Evolutionary conservation across 805 yeast genomes (phyloP).

Genomic region (Wickerhamomyces bisporus): DNA sequence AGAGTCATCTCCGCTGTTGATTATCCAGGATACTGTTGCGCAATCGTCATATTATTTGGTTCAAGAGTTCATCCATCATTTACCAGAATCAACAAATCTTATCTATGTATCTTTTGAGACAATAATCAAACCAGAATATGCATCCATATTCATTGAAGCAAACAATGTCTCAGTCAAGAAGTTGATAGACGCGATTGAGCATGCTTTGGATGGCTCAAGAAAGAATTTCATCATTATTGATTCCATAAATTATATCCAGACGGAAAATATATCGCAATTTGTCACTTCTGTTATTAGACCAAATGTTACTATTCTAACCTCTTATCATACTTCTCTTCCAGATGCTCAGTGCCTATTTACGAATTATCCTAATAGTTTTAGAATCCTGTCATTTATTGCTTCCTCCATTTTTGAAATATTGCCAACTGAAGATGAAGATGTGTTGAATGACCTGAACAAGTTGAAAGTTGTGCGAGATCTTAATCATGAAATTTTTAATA

Average conservation of each 20-base stretch:
- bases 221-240: constrained; percentile 56
- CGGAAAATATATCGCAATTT: constrained; percentile 41
- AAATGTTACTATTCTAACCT: constrained; percentile 38
- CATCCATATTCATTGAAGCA: constrained; percentile 45
- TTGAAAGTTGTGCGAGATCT: constrained; percentile 47
- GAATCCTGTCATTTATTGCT: constrained; percentile 63
- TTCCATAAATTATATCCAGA: constrained; percentile 55
- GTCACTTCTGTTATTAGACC: constrained; percentile 47
- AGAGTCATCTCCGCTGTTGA: constrained; percentile 69
- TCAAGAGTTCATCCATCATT: constrained; percentile 48
- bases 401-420: constrained; percentile 62
- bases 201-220: constrained; percentile 10
- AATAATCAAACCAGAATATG: constrained; percentile 42
- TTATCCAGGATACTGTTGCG: constrained; percentile 61
- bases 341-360: constrained; percentile 24
- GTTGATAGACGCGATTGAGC: constrained; percentile 22
- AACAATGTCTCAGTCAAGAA: constrained; percentile 17
- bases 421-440: constrained; percentile 50
- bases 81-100: constrained; percentile 30
- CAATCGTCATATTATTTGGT: constrained; percentile 61
- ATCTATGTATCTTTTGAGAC: constrained; percentile 70
- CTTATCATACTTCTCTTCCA: constrained; percentile 41
- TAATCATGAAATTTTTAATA: constrained; percentile 42
- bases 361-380: constrained; percentile 50
- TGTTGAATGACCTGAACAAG: constrained; percentile 33